Evolutionary conservation across 2,329 filamentous ascomycete species (phyloP), one percentile per base, ranked within the genome.

Genomic region (Aspergillus puulaauensis): DNA sequence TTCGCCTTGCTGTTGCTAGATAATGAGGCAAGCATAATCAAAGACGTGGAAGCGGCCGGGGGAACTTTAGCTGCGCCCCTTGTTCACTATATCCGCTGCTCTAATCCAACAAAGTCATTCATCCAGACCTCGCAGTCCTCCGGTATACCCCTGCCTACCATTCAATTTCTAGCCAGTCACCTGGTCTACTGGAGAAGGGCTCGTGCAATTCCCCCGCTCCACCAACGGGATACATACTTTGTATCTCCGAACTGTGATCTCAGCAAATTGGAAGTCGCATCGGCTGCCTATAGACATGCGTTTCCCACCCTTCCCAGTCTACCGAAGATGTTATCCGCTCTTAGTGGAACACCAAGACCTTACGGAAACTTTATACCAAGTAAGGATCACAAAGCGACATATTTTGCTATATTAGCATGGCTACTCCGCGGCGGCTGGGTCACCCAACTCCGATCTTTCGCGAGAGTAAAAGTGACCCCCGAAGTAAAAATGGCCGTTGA

Each of bases 131-230:
- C 82, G 65, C 70, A 72, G 4, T 63, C 69, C 2, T 78, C 77
- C 52, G 84, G 87, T 19, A 88, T 98, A 52, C 87, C 89, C 3
- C 82, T 95, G 1, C 82, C 86, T 33, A 90, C 96, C 65, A 89
- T 98, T 61, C 89, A 93, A 62, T 88, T 91, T 65, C 90, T 96
- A 61, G 92, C 93, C 9, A 90, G 91, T 57, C 95, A 98, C 77
- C 88, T 99, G 61, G 92, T 98, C 60, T 96, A 96, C 77, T 98
- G 93, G 93, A 88, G 95, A 23, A 89, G 93, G 57, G 95, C 93
- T 47, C 90, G 96, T 59, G 89, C 93, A 15, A 93, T 98, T 41
- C 90, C 91, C 4, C 95, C 95, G 0, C 83, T 99, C 6, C 92
- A 97, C 69, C 89, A 90, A 44, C 85, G 93, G 48, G 93, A 98